Evolutionary conservation across 2,329 filamentous ascomycete genomes (phyloP), one percentile per base, ranked within the genome.

Genomic region (Plectosphaerella cucumerina): DNA sequence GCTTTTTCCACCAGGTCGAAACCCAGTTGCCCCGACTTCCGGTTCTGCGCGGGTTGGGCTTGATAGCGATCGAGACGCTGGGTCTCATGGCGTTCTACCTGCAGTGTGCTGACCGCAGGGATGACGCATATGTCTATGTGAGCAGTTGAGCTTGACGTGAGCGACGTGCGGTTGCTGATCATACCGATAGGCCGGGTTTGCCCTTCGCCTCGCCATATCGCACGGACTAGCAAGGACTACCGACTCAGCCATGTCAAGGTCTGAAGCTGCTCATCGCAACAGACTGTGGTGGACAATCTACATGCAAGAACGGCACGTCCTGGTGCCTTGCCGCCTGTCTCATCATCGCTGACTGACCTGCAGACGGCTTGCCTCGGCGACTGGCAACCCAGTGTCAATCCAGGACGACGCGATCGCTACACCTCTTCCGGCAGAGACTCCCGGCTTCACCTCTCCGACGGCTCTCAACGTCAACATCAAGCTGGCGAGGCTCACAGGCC

Each of bases 301-400:
- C 39, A 42, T 42, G 39, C 39, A 42, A 42, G 39, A 42, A 18
- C 6, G 39, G 39, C 20, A 10, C 26, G 26, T 31, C 26, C 12
- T 4, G 6, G 8, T 11, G 2, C 12, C 8, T 11, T 31, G 26
- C 26, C 3, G 26, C 26, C 8, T 31, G 8, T 10, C 26, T 8
- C 8, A 9, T 10, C 9, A 8, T 11, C 26, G 26, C 26, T 8
- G 26, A 31, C 26, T 10, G 12, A 3, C 26, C 12, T 31, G 6
- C 26, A 55, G 53, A 23, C 39, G 53, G 23, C 51, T 55, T 14
- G 53, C 53, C 2, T 51, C 53, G 2, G 53, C 53, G 1, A 55
- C 51, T 1, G 53, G 53, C 3, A 50, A 53, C 0, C 51, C 53
- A 1, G 45, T 51, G 6, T 42, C 50, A 8, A 53, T 55, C 3